phyloP scores from a whole-genome alignment of 2,329 filamentous ascomycete species.

The Westerdykella aurantiaca region DNA sequence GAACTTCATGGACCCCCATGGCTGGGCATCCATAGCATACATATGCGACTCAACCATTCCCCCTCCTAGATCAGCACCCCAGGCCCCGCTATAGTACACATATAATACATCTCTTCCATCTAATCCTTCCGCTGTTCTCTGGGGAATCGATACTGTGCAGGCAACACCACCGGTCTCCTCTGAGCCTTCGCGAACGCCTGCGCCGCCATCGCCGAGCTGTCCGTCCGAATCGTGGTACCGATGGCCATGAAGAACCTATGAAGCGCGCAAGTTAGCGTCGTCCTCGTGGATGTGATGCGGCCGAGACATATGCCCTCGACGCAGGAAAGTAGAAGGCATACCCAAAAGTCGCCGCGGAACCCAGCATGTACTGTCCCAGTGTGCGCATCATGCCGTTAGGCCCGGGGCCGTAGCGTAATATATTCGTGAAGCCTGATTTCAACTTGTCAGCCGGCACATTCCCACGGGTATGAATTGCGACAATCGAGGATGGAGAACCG shows the following conservation, averaged over 20 bases:
- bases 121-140: slow-evolving; percentile 3
- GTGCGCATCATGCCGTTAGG: slow-evolving; percentile 91
- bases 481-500: too few relatives aligned
- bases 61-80: too few relatives aligned
- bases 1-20: too few relatives aligned
- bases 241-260: slow-evolving; percentile 94
- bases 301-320: background rate
- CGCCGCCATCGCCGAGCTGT: slow-evolving; percentile 69
- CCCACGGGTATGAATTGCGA: background rate
- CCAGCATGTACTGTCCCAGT: slow-evolving; percentile 92
- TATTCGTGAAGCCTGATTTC: slow-evolving; percentile 73
- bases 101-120: too few relatives aligned
- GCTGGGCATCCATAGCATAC: too few relatives aligned
- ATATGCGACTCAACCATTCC: too few relatives aligned
- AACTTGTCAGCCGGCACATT: slow-evolving; percentile 11
- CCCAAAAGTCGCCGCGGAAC: slow-evolving; percentile 94
- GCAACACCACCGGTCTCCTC: slow-evolving; percentile 65
- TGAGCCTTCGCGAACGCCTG: slow-evolving; percentile 69
- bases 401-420: slow-evolving; percentile 90
- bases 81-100: too few relatives aligned
- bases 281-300: too few relatives aligned
- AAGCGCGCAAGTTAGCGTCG: slow-evolving; percentile 11
- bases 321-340: slow-evolving; percentile 42
- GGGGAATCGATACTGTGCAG: slow-evolving; percentile 31
- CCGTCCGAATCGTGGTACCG: slow-evolving; percentile 90